Conservation (phyloP, 495 filamentous ascomycete genomes). For the Wilcoxina mikolae region DNA sequence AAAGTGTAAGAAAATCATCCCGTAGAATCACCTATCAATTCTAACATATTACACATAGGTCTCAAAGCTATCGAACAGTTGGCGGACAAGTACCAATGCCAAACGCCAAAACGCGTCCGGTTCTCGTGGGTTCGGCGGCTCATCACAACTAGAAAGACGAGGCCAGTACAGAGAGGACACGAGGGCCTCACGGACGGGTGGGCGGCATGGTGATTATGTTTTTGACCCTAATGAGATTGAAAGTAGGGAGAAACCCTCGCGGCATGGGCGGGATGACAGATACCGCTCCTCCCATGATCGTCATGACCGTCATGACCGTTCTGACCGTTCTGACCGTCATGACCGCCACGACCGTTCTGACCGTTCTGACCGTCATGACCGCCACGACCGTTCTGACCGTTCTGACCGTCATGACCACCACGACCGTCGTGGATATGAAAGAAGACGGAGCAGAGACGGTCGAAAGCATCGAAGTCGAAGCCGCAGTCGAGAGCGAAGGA, state of each 20-base stretch:
- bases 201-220: conserved; percentile 57
- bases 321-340: conserved; percentile 15
- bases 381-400: too few species aligned
- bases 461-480: conserved; percentile 13
- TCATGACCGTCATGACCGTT: conserved; percentile 4
- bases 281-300: background rate
- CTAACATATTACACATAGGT: conserved; percentile 34
- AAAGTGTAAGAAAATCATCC: conserved; percentile 75
- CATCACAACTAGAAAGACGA: conserved; percentile 72
- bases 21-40: background rate
- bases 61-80: conserved; percentile 74
- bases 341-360: conserved; percentile 7
- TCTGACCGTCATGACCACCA: background rate
- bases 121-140: conserved; percentile 66
- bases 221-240: conserved; percentile 39
- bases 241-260: background rate
- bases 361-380: conserved; percentile 13
- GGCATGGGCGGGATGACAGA: conserved; percentile 8
- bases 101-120: conserved; percentile 50
- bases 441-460: conserved; percentile 10
- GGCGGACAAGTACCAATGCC: conserved; percentile 73
- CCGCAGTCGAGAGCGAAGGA: background rate
- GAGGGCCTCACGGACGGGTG: conserved; percentile 31
- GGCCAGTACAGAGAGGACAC: conserved; percentile 71
- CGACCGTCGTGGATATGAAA: conserved; percentile 19